Percentiles rank a stretch among this genome's conserved stretches.
These are phyloP conservation scores for Pichia sp. DNA, from an alignment of 1,139 yeast genomes.

Conservation along the genomic window DNA sequence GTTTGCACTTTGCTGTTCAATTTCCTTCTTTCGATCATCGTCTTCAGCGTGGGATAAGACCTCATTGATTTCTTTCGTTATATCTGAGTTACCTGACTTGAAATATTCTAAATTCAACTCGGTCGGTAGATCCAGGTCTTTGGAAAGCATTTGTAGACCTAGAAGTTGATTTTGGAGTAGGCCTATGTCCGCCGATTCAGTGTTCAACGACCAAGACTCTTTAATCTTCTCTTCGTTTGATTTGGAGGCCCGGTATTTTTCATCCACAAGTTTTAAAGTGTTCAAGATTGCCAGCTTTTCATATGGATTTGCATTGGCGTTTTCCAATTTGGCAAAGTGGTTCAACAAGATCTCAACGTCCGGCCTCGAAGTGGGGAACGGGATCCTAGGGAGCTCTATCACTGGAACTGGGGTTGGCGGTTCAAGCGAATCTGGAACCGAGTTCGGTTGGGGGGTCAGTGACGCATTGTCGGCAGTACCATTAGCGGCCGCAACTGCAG, in stretches of 20 bases:
- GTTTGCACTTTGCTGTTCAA: not conserved
- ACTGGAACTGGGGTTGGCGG: not conserved
- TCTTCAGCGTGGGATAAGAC: not conserved
- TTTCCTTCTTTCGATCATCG: not conserved
- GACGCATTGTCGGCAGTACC: not conserved
- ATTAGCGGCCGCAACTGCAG: not conserved
- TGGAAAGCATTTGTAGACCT: slow-evolving; percentile 71
- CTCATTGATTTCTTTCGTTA: not conserved
- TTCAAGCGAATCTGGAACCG: not conserved
- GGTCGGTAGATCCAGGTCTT: slow-evolving; percentile 69
- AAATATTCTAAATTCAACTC: slow-evolving; percentile 28
- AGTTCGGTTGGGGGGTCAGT: not conserved
- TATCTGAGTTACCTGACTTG: slow-evolving; percentile 9
- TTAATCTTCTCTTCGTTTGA: slow-evolving; percentile 17
- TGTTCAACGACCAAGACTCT: slow-evolving; percentile 22
- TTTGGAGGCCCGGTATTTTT: slow-evolving; percentile 19
- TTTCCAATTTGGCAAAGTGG: slow-evolving; percentile 23
- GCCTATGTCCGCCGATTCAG: slow-evolving; percentile 40
- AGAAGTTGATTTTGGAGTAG: slow-evolving; percentile 64
- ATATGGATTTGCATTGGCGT: slow-evolving; percentile 18
- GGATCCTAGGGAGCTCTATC: slow-evolving; percentile 5
- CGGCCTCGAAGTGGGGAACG: slow-evolving; percentile 4
- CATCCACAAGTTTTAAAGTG: slow-evolving; percentile 21
- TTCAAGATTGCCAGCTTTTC: slow-evolving; percentile 26
- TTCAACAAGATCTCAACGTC: slow-evolving; percentile 9